Evolutionary conservation across 2,329 filamentous ascomycete genomes (phyloP).

Genomic region (Fonsecaea erecta): DNA sequence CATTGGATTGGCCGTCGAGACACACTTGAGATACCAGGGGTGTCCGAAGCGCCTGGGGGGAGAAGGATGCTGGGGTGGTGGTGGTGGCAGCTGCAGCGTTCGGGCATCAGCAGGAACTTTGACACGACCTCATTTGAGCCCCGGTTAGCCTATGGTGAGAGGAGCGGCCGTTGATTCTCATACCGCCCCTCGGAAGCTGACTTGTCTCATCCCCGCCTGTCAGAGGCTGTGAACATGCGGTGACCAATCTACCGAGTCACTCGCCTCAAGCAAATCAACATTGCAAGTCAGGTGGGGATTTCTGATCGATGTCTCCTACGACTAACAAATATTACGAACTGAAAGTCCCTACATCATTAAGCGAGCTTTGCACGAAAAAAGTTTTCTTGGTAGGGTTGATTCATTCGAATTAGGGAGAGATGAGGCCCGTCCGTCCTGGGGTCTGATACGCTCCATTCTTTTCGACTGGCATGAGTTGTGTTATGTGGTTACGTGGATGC

Average conservation of each 20-base stretch:
- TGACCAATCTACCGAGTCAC: conserved; percentile 25
- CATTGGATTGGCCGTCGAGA: conserved; percentile 12
- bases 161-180: conserved; percentile 15
- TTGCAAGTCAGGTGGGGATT: background rate
- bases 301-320: background rate
- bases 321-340: background rate
- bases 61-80: background rate
- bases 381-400: conserved; percentile 17
- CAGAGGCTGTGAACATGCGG: conserved; percentile 31
- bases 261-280: background rate
- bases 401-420: conserved; percentile 21
- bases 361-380: conserved; percentile 21
- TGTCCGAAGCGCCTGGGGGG: conserved; percentile 1
- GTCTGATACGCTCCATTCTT: conserved; percentile 14
- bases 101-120: conserved; percentile 21
- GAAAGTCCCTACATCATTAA: background rate
- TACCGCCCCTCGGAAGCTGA: conserved; percentile 29
- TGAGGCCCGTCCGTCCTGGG: conserved; percentile 27
- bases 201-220: conserved; percentile 25
- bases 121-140: conserved; percentile 3
- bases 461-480: conserved; percentile 10
- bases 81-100: background rate
- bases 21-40: background rate
- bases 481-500: conserved; percentile 9
- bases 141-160: conserved; percentile 8